Evolutionary conservation across 2,329 filamentous ascomycete genomes (phyloP).

Genomic region (Fusarium sp.): DNA sequence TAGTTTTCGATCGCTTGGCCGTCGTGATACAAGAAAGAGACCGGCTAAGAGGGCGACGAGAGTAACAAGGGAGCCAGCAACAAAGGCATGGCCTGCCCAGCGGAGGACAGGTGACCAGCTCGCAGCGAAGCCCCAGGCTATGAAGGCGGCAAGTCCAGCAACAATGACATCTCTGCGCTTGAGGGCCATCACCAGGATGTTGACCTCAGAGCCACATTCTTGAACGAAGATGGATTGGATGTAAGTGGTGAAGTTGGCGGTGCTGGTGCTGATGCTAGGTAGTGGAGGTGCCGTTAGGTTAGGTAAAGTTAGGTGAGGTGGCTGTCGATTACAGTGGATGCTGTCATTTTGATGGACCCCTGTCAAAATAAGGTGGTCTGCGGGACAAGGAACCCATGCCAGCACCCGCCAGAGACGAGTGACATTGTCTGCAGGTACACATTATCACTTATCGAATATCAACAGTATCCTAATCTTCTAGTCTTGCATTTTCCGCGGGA

Average conservation of each 20-base stretch:
- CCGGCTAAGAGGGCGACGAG: conserved; percentile 65
- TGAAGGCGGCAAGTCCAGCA: conserved; percentile 75
- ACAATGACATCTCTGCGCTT: conserved; percentile 77
- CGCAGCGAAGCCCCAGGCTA: conserved; percentile 88
- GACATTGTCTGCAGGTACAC: conserved; percentile 18
- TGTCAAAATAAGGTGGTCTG: conserved; percentile 21
- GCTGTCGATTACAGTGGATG: conserved; percentile 42
- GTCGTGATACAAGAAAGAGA: conserved; percentile 65
- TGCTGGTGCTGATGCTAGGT: conserved; percentile 10
- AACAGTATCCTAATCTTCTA: neutral
- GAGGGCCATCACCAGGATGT: conserved; percentile 69
- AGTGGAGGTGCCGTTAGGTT: conserved; percentile 21
- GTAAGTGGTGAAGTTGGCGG: conserved; percentile 29
- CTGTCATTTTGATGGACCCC: conserved; percentile 38
- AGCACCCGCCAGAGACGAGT: conserved; percentile 4
- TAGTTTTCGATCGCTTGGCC: conserved; percentile 53
- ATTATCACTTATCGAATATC: neutral
- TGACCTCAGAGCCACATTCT: conserved; percentile 48
- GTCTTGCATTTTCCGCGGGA: too few species aligned
- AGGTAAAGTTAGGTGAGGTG: conserved; percentile 22
- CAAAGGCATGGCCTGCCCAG: conserved; percentile 86
- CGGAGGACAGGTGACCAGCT: conserved; percentile 85
- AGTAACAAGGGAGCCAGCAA: conserved; percentile 71
- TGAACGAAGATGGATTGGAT: conserved; percentile 32
- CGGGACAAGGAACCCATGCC: conserved; percentile 33